phyloP scores from a whole-genome alignment of 225 moss, liverwort and hornwort species.

The Bryum argenteum region DNA sequence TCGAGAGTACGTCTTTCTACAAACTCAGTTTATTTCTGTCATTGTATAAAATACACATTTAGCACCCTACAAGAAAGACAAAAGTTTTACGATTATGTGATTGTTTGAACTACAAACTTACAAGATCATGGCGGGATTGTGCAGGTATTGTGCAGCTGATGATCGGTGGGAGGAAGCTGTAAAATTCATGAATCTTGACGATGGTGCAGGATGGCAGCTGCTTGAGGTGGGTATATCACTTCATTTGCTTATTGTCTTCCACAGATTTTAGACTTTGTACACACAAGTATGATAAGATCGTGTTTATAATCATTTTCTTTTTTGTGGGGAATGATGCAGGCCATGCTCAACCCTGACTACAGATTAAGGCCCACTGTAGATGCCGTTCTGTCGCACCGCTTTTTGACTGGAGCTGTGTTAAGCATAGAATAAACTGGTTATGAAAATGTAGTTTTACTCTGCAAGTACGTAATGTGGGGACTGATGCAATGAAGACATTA shows the following conservation, averaged over 20 bases:
- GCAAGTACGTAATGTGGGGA: neutral
- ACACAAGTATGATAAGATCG: neutral
- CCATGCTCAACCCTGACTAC: slow-evolving; percentile 89
- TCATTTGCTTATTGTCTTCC: neutral
- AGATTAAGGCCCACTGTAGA: slow-evolving; percentile 81
- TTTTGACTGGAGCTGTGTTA: slow-evolving; percentile 77
- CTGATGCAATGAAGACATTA: neutral
- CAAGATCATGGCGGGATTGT: neutral
- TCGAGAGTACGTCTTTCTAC: slow-evolving; percentile 70
- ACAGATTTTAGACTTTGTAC: neutral
- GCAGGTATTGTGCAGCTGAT: slow-evolving; percentile 83
- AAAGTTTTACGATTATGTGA: no score
- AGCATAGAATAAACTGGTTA: slow-evolving; percentile 18
- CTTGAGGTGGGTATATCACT: slow-evolving; percentile 55
- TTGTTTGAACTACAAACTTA: no score
- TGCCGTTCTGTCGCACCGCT: slow-evolving; percentile 82
- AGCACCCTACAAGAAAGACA: no score
- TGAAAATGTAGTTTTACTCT: neutral
- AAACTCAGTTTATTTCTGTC: neutral
- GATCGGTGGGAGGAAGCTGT: slow-evolving; percentile 87
- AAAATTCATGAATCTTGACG: slow-evolving; percentile 84
- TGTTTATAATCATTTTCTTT: neutral
- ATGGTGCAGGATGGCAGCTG: slow-evolving; percentile 98
- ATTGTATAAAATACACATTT: no score
- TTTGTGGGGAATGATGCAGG: slow-evolving; percentile 46